These are phyloP conservation scores for Garcia nutans DNA, from an alignment of 345 rosid genomes.

Conservation along the genomic window DNA sequence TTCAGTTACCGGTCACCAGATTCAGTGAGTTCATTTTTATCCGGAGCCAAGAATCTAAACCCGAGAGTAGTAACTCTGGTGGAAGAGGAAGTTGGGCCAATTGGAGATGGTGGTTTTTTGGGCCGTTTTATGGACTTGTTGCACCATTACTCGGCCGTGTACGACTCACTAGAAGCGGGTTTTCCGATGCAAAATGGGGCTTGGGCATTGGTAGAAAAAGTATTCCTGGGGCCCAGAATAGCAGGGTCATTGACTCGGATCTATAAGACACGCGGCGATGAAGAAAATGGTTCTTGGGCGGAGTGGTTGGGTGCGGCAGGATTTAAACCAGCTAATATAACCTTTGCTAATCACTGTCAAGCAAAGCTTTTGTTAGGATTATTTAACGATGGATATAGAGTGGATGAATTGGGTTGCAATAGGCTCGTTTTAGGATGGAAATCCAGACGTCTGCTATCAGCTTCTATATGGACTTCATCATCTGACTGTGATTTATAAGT, in stretches of 20 bases:
- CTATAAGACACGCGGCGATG: conserved; percentile 29
- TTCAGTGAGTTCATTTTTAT: conserved; percentile 59
- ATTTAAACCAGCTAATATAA: conserved; percentile 42
- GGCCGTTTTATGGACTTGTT: conserved; percentile 74
- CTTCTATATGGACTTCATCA: conserved; percentile 65
- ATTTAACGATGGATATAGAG: conserved; percentile 70
- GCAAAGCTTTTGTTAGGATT: conserved; percentile 74
- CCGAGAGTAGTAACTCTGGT: conserved; percentile 59
- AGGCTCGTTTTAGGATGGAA: conserved; percentile 83
- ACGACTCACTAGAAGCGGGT: conserved; percentile 76
- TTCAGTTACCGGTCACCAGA: conserved; percentile 50
- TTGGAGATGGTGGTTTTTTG: conserved; percentile 55
- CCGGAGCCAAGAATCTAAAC: conserved; percentile 51
- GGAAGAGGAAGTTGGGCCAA: conserved; percentile 64
- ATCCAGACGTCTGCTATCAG: conserved; percentile 71
- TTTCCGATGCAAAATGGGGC: conserved; percentile 65
- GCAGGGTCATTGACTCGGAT: conserved; percentile 53
- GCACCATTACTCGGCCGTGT: conserved; percentile 81
- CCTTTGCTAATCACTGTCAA: conserved; percentile 84
- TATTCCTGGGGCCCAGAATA: conserved; percentile 67
- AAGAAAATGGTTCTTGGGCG: conserved; percentile 45
- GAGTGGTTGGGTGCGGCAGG: conserved; percentile 52
- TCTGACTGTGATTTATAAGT: conserved; percentile 36
- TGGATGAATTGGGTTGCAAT: conserved; percentile 62
- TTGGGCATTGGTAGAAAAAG: conserved; percentile 65